These are phyloP conservation scores for Mycothermus thermophilus DNA, from an alignment of 495 filamentous ascomycete species.

Conservation along the genomic window DNA sequence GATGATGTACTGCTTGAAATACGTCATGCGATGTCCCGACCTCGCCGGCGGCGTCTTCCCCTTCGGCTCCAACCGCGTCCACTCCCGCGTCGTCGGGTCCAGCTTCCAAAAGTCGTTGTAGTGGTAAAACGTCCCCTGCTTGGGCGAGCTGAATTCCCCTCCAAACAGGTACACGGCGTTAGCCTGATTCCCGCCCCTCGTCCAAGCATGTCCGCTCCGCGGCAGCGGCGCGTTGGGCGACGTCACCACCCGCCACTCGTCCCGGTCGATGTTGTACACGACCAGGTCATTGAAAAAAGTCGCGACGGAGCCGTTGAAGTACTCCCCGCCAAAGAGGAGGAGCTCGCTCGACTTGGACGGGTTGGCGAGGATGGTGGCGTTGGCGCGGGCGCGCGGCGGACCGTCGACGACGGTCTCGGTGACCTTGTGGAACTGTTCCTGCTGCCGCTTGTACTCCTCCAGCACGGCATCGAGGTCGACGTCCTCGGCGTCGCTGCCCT, in stretches of 20 bases:
- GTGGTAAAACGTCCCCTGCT: constrained; percentile 97
- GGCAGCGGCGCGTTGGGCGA: constrained; percentile 86
- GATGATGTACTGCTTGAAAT: constrained; percentile 53
- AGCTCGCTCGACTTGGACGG: constrained; percentile 78
- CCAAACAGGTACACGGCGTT: constrained; percentile 86
- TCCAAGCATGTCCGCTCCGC: constrained; percentile 85
- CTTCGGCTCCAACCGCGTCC: constrained; percentile 78
- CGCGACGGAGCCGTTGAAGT: constrained; percentile 48
- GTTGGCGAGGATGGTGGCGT: constrained; percentile 66
- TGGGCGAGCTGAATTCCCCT: constrained; percentile 57
- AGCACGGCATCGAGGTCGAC: constrained; percentile 96
- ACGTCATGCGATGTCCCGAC: constrained; percentile 90
- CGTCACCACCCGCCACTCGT: constrained; percentile 79
- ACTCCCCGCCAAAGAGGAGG: constrained; percentile 79
- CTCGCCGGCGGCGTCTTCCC: constrained; percentile 78
- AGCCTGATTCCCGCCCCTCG: constrained; percentile 62
- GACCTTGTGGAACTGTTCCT: constrained; percentile 86
- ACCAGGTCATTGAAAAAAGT: constrained; percentile 64
- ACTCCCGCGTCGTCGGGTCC: constrained; percentile 68
- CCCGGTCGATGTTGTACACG: constrained; percentile 73
- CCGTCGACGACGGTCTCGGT: constrained; percentile 59
- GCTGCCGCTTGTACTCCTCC: constrained; percentile 68
- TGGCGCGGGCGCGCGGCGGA: constrained; percentile 65
- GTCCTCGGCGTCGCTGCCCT: constrained; percentile 75
- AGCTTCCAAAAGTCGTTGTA: constrained; percentile 98